Percentiles rank a stretch among this genome's conserved stretches.
phyloP scores from a whole-genome alignment of 176 grass and related monocot genomes.

The Calamus simplicifolius region DNA sequence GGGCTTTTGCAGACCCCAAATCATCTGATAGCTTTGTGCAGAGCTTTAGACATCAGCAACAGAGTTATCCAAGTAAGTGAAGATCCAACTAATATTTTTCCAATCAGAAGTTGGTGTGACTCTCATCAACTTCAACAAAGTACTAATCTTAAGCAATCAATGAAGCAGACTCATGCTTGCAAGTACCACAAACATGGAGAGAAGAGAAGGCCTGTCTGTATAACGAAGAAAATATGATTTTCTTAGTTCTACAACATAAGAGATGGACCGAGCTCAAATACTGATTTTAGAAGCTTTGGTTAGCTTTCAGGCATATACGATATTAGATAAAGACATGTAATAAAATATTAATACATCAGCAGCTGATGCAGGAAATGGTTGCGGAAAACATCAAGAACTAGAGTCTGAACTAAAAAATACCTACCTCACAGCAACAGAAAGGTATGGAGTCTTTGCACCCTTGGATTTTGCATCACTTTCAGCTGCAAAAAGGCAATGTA shows the following conservation, averaged over 20 bases:
- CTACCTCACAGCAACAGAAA: slow-evolving; percentile 71
- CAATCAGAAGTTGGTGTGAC: no score
- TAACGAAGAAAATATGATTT: slow-evolving; percentile 49
- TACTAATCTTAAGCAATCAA: neutral
- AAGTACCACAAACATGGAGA: neutral
- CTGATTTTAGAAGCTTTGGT: slow-evolving; percentile 10
- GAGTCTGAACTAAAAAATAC: neutral
- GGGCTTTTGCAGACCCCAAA: neutral
- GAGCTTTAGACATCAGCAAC: neutral
- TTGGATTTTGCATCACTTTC: slow-evolving; percentile 60
- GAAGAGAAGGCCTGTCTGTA: slow-evolving; percentile 54
- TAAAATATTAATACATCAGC: no score
- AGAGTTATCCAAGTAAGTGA: no score
- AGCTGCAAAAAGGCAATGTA: slow-evolving; percentile 25
- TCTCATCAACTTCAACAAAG: neutral
- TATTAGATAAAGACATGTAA: no score
- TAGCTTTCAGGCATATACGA: no score
- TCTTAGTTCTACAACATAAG: slow-evolving; percentile 81
- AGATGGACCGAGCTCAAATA: slow-evolving; percentile 68
- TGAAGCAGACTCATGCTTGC: neutral
- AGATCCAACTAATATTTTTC: no score
- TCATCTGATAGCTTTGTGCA: slow-evolving; percentile 11
- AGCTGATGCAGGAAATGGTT: no score
- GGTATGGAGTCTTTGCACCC: slow-evolving; percentile 29
- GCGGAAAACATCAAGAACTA: no score